Base-by-base conservation (phyloP, 2,329 filamentous ascomycete species). In the Claviceps purpurea region DNA sequence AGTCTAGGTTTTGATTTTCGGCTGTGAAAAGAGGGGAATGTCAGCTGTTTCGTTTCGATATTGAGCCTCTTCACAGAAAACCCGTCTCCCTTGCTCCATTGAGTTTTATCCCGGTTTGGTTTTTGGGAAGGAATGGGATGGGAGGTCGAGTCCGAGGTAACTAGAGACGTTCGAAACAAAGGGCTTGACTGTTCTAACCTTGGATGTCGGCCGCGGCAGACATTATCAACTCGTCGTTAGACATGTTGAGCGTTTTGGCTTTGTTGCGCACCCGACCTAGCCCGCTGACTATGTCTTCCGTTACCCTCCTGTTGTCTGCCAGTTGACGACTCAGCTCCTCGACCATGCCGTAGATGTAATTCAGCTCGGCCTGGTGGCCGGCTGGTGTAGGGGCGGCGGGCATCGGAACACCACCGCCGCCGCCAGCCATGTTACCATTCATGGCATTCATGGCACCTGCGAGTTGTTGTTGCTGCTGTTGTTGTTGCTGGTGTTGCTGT, bases 261-360 rank as follows among this genome's bases (percentile, higher is more conserved):
- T 72, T 73, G 59, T 73, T 76, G 54, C 81, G 76, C 57, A 85
- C 78, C 53, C 74, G 73, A 30, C 81, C 81, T 43, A 84, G 72
- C 42, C 78, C 78, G n/a, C 71, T 73, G 49, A 84, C 78, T 47
- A 85, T 82, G 26, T 81, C 77, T 56, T 82, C 77, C n/a, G 79
- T 77, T 40, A 77, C 75, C 43, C 74, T 72, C 57, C 78, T 72
- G 62, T 82, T 82, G 50, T 82, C 78, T 13, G 79, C 75, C 34
- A 84, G 70, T 61, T 82, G 78, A 38, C 77, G 74, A 59, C 79
- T 82, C 47, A 84, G 70, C 62, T 82, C 79, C 60, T 85, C 81
- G 11, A 85, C 81, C 76, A 84, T 80, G 57, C 73, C 72, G 62
- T 84, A 83, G 61, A 85, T 82, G 65, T 82, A 80, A 62, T 82